Evolutionary conservation across 75 land plant genomes (phyloP), one percentile per base, ranked within the genome.

Genomic region (Ceratopteris richardii): DNA sequence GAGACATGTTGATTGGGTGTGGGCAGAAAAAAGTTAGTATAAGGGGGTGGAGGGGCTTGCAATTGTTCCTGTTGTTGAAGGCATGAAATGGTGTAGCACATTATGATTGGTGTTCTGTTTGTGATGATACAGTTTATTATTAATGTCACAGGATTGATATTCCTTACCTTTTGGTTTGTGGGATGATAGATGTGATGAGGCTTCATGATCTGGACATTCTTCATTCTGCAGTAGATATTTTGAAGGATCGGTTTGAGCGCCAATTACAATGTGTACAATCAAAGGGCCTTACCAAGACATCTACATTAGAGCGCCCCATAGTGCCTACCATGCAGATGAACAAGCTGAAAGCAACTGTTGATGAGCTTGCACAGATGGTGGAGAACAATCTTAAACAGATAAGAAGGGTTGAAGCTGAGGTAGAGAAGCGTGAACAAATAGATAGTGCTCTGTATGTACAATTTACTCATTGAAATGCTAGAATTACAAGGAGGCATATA

Each of bases 171-270:
- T n/a, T n/a, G n/a, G n/a, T n/a, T n/a, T n/a, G n/a, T n/a, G n/a
- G n/a, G n/a, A n/a, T n/a, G n/a, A 9, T 9, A 93, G 99, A 90
- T 58, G 71, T 69, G 27, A 79, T 78, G 72, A 68, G 55, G 46
- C 63, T 65, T 25, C 71, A 81, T 29, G 96, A 94, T 63, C 58
- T 90, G 63, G 82, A 84, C 61, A 78, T 82, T 30, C 61, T 94
- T 64, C 81, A 62, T 18, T 73, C 83, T 47, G 77, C 85, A 10
- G 80, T 90, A 29, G 83, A 83, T 40, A 60, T 76, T 20, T 44
- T 94, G 30, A 73, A 60, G n/a, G 76, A 81, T 51, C 83, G 99
- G 47, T 53, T 76, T 58, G 80, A 77, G 60, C 78, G 96, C 62
- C 57, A 54, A 27, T n/a, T 62, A 22, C 67, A 67, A 19, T 44